phyloP scores from a whole-genome alignment of 495 filamentous ascomycete genomes.

The Penicillium tannophilum region DNA sequence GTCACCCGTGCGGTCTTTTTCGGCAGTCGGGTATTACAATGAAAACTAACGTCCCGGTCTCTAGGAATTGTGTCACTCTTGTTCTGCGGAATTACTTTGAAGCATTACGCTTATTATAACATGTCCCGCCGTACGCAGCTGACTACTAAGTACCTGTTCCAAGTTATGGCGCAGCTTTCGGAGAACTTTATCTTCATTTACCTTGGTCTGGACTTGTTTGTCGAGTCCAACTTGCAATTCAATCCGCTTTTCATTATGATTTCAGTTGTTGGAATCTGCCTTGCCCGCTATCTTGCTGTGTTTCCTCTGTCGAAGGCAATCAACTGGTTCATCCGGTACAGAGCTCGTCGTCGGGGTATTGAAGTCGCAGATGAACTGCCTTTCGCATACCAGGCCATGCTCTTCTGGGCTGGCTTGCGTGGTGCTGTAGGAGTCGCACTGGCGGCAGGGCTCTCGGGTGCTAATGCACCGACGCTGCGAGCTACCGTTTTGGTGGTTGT shows the following conservation, averaged over 20 bases:
- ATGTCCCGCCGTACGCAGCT: constrained; percentile 98
- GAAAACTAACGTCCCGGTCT: constrained; percentile 7
- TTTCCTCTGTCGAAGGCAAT: constrained; percentile 89
- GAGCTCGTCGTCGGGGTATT: constrained; percentile 74
- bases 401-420: constrained; percentile 96
- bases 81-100: constrained; percentile 97
- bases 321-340: constrained; percentile 91
- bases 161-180: constrained; percentile 89
- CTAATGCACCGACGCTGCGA: constrained; percentile 74
- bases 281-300: constrained; percentile 87
- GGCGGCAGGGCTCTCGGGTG: constrained; percentile 80
- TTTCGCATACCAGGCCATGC: constrained; percentile 91
- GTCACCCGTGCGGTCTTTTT: not conserved
- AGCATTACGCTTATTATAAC: constrained; percentile 99
- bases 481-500: constrained; percentile 97
- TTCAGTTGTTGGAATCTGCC: constrained; percentile 86
- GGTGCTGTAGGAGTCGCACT: constrained; percentile 96
- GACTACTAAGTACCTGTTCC: constrained; percentile 97
- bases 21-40: not conserved
- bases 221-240: constrained; percentile 81
- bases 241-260: constrained; percentile 96
- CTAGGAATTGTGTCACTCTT: constrained; percentile 93
- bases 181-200: constrained; percentile 99
- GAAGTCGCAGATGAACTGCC: constrained; percentile 89
- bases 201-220: constrained; percentile 90